Base-by-base conservation (phyloP, 1,284 basidiomycete genomes). In the Ceratobasidium sp. region DNA sequence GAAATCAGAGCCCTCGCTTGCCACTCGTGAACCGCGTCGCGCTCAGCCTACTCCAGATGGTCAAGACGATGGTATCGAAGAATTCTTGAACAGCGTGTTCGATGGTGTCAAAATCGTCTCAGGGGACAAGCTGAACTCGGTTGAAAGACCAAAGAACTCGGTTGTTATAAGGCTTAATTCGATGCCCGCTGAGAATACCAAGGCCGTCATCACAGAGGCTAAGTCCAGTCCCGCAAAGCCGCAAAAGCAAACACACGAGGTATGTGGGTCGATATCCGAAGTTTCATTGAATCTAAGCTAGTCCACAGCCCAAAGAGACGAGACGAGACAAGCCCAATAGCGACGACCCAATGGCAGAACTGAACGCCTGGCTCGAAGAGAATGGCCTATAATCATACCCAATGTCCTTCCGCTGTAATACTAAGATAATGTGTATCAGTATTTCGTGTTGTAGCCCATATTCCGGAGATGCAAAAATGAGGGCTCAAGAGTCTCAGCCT, bases 321-420 rank as follows among this genome's bases (percentile, higher is more conserved):
- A 47, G 54, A 23, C 71, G 10, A 33, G 23, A 37, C 33, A 11
- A 28, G 26, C n/a, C 2, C 17, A 37, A 35, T 17, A 28, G 7
- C n/a, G 60, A 74, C 47, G n/a, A n/a, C n/a, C 45, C 71, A 20
- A 64, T 74, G 71, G 71, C 58, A 31, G 71, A 74, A 10, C 49
- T 74, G 28, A 64, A 74, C 37, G 60, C 47, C 20, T 74, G 71
- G 71, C 71, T 74, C 23, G 71, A 74, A 11, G 71, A 63, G 23
- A 74, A 74, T n/a, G 71, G 71, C 23, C 49, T 74, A n/a, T 74
- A 64, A 64, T 45, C 31, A 26, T 47, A 28, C n/a, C 8, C 31
- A 53, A 28, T 45, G 23, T 3, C 23, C 35, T 17, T 13, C 68
- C 51, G 20, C 3, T 23, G 23, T 64, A 64, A 42, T 33, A 23